Base-by-base conservation (phyloP, 306 rosid genomes). In the Urtica urens region DNA sequence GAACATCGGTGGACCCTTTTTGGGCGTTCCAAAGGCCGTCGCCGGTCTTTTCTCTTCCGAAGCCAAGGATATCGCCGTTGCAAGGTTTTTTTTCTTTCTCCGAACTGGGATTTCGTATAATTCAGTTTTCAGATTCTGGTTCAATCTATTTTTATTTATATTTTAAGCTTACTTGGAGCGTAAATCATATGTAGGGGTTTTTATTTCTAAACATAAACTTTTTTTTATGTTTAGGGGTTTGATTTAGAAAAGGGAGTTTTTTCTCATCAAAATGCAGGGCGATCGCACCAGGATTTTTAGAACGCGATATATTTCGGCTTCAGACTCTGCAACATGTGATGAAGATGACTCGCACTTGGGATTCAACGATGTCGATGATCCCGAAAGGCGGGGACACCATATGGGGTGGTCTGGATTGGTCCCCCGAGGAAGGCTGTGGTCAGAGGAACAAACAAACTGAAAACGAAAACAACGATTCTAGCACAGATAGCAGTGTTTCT, bases 321-420 rank as follows among this genome's bases (percentile, higher is more conserved):
- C 95, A 85, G 69, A 85, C 95, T 11, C 53, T 81, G 73, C 95
- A 78, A 72, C 80, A 78, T 52, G 82, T 74, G 8, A 85, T 85
- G 95, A 81, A 37, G 78, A 81, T 73, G 80, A 78, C 82, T 34
- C 95, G 95, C 48, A 71, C 95, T 3, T 85, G 93, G 93, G 95
- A 85, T 66, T 71, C 95, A 31, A 85, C 95, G 16, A 78, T 85
- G 93, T 81, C 95, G 46, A 85, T 85, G 95, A 73, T 85, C 60
- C 95, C 95, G 29, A 85, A 46, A 69, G 95, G 95, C 26, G 95
- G 95, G 49, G 84, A 81, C 33, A 64, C 74, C 23, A 81, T 85
- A 60, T 85, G 95, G 95, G 95, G 95, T 52, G 93, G 58, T 45
- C 72, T 78, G 73, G 93, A 85, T 69, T 78, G 93, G 93, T 81